Conservation (phyloP, 78 protist species). For the Tieghemostelium lacteum region DNA sequence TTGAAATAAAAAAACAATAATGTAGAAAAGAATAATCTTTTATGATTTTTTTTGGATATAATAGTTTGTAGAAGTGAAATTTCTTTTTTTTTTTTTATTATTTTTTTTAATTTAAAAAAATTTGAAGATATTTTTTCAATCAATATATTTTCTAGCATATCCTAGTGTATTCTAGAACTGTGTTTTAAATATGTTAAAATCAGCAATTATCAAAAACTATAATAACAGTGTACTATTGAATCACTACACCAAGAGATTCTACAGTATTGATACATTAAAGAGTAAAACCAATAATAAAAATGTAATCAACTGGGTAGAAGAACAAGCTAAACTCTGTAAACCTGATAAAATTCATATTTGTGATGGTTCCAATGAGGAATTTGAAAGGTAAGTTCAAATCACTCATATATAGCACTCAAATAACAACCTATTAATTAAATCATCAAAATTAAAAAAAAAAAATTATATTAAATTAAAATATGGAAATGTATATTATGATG, state of each 20-base stretch:
- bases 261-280: slow-evolving; percentile 31
- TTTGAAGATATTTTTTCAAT: no score
- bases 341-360: slow-evolving; percentile 80
- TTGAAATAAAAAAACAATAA: no score
- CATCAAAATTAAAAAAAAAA: not conserved
- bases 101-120: no score
- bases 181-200: no score
- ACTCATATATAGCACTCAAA: not conserved
- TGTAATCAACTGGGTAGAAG: slow-evolving; percentile 71
- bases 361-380: slow-evolving; percentile 88
- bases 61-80: no score
- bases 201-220: no score
- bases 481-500: not conserved
- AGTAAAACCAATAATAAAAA: slow-evolving; percentile 70
- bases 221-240: not conserved
- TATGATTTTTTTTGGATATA: no score
- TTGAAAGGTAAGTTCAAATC: slow-evolving; percentile 24
- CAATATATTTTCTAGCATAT: no score
- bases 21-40: no score
- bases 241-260: slow-evolving; percentile 19
- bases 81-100: no score
- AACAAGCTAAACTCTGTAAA: slow-evolving; percentile 74
- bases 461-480: not conserved
- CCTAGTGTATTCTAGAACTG: no score
- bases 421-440: not conserved